phyloP scores from a whole-genome alignment of 768 basidiomycete species.

The Russula compacta region DNA sequence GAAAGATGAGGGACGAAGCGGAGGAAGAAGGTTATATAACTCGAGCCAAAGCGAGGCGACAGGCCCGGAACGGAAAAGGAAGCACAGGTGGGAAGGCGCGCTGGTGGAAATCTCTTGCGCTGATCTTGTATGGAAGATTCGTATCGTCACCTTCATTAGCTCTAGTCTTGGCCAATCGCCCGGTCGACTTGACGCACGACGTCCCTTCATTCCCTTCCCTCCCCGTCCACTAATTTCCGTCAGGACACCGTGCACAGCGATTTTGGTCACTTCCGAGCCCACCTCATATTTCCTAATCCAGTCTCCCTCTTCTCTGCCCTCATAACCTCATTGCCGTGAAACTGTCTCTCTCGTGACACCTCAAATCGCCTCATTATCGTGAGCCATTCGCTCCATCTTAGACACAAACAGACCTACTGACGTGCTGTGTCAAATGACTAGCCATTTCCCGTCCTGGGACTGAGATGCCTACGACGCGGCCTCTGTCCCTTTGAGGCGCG shows the following conservation, averaged over 20 bases:
- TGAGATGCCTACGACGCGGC: neutral
- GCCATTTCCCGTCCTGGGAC: slow-evolving; percentile 2
- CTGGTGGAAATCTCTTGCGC: slow-evolving; percentile 18
- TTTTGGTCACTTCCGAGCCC: slow-evolving; percentile 1
- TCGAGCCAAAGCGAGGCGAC: slow-evolving; percentile 21
- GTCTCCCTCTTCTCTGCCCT: neutral
- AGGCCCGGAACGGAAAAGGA: slow-evolving; percentile 20
- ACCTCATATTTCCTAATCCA: slow-evolving; percentile 17
- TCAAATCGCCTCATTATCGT: neutral
- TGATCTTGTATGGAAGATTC: slow-evolving; percentile 20
- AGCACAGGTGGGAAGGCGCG: slow-evolving; percentile 10
- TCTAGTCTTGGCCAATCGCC: slow-evolving; percentile 12
- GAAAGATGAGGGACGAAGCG: slow-evolving; percentile 9
- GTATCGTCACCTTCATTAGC: slow-evolving; percentile 15
- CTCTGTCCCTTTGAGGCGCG: neutral
- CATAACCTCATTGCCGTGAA: slow-evolving; percentile 1
- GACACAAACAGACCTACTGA: neutral
- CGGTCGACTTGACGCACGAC: slow-evolving; percentile 2
- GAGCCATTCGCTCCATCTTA: neutral
- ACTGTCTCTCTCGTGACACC: neutral
- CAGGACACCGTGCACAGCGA: neutral
- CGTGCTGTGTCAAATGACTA: slow-evolving; percentile 1
- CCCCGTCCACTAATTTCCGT: slow-evolving; percentile 10
- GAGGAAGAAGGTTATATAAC: slow-evolving; percentile 19
- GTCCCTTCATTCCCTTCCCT: neutral